Evolutionary conservation across 1,139 yeast species (phyloP).

Genomic region (Geotrichum klebahnii): DNA sequence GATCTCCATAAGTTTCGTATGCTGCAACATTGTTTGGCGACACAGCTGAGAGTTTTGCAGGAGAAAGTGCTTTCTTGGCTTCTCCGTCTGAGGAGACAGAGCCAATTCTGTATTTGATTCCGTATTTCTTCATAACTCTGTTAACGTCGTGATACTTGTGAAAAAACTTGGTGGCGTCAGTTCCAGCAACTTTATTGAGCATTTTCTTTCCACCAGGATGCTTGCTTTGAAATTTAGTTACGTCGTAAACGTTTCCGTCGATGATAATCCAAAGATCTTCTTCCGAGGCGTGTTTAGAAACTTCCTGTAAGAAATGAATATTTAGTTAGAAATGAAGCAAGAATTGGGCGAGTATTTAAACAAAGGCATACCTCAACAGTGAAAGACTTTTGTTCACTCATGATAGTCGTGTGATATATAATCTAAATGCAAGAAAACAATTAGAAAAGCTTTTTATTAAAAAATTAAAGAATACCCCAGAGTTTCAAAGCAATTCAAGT

Average conservation of each 20-base stretch:
- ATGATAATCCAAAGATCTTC: constrained; percentile 85
- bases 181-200: constrained; percentile 75
- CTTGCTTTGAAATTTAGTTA: constrained; percentile 76
- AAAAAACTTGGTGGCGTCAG: constrained; percentile 83
- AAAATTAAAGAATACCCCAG: too few relatives aligned
- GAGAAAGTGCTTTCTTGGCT: too few relatives aligned
- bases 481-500: too few relatives aligned
- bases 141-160: constrained; percentile 45
- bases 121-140: constrained; percentile 41
- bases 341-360: too few relatives aligned
- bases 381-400: constrained; percentile 18
- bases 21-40: too few relatives aligned
- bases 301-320: constrained; percentile 47
- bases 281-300: constrained; percentile 69
- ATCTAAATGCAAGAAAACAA: too few relatives aligned
- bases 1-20: constrained; percentile 39
- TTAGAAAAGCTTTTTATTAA: too few relatives aligned
- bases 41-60: too few relatives aligned
- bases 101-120: constrained; percentile 41
- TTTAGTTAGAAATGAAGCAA: not conserved
- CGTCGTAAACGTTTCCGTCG: constrained; percentile 82
- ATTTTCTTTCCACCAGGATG: constrained; percentile 90
- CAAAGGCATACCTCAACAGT: constrained; percentile 15
- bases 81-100: too few relatives aligned
- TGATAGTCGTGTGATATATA: not conserved